Conservation (phyloP, 2,329 filamentous ascomycete species). For the Proliferodiscus dingleyae region DNA sequence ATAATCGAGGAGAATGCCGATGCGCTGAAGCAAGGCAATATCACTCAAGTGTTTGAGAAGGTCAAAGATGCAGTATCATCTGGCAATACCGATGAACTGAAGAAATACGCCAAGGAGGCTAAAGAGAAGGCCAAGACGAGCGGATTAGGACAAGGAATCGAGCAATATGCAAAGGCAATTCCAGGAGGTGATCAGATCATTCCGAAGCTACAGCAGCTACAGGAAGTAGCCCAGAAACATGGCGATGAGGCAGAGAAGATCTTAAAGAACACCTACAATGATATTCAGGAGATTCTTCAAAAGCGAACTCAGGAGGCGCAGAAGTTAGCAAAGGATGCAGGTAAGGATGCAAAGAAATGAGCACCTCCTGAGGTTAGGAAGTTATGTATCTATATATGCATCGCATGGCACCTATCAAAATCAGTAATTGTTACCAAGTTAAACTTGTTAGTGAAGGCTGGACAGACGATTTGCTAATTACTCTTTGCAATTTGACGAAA, state of each 20-base stretch:
- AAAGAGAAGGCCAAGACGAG: slow-evolving; percentile 56
- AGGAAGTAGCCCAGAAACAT: slow-evolving; percentile 62
- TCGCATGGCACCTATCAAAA: no score
- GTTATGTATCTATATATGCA: no score
- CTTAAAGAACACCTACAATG: slow-evolving; percentile 62
- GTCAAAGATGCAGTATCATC: slow-evolving; percentile 57
- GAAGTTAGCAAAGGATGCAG: slow-evolving; percentile 51
- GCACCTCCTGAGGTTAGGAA: no score
- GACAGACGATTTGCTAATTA: no score
- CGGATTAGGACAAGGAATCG: slow-evolving; percentile 26
- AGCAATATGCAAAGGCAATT: slow-evolving; percentile 61
- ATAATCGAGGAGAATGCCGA: slow-evolving; percentile 67
- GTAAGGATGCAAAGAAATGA: slow-evolving; percentile 22
- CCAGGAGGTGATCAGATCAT: slow-evolving; percentile 61
- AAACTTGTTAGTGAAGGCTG: no score
- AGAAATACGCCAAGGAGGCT: slow-evolving; percentile 56
- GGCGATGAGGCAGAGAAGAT: slow-evolving; percentile 65
- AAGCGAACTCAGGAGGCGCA: slow-evolving; percentile 53
- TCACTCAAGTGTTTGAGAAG: slow-evolving; percentile 57
- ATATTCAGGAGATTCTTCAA: slow-evolving; percentile 60
- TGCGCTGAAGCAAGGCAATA: slow-evolving; percentile 61
- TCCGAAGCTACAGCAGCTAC: slow-evolving; percentile 59
- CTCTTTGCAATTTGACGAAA: no score
- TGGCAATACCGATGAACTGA: slow-evolving; percentile 53
- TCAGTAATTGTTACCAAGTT: no score